Evolutionary conservation across 495 filamentous ascomycete species (phyloP).

Genomic region (Hamigera avellanea): DNA sequence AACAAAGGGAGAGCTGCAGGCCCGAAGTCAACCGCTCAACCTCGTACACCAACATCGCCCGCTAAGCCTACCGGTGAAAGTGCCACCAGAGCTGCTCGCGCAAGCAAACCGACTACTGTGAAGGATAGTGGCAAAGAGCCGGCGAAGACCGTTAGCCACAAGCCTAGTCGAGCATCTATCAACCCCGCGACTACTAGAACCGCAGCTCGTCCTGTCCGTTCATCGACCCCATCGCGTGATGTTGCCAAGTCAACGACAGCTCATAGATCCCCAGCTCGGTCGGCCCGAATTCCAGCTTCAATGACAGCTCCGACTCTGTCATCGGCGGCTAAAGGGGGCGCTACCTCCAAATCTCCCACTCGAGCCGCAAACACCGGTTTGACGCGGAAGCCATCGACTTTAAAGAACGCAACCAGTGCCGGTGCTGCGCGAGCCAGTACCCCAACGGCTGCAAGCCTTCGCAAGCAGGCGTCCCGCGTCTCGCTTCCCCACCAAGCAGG

Average conservation of each 20-base stretch:
- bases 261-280: slow-evolving; percentile 38
- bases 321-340: slow-evolving; percentile 43
- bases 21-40: slow-evolving; percentile 10
- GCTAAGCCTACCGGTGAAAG: slow-evolving; percentile 9
- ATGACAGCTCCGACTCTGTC: slow-evolving; percentile 52
- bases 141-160: slow-evolving; percentile 15
- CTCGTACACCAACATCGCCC: slow-evolving; percentile 11
- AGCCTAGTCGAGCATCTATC: slow-evolving; percentile 22
- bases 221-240: slow-evolving; percentile 23
- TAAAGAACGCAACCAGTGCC: slow-evolving; percentile 16
- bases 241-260: slow-evolving; percentile 13
- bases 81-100: slow-evolving; percentile 8
- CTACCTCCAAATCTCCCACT: slow-evolving; percentile 30
- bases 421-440: slow-evolving; percentile 12
- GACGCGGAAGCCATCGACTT: slow-evolving; percentile 31
- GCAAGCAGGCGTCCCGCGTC: slow-evolving; percentile 28
- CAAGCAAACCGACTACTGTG: slow-evolving; percentile 9
- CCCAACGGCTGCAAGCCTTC: slow-evolving; percentile 13
- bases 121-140: slow-evolving; percentile 14
- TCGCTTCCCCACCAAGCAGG: slow-evolving; percentile 23
- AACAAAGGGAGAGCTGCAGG: slow-evolving; percentile 18
- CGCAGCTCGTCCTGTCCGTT: slow-evolving; percentile 16
- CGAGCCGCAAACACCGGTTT: slow-evolving; percentile 26
- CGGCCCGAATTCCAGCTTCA: slow-evolving; percentile 48
- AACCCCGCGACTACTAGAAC: slow-evolving; percentile 15